phyloP scores from a whole-genome alignment of 73 alveolate species.

The Tetrahymena borealis region DNA sequence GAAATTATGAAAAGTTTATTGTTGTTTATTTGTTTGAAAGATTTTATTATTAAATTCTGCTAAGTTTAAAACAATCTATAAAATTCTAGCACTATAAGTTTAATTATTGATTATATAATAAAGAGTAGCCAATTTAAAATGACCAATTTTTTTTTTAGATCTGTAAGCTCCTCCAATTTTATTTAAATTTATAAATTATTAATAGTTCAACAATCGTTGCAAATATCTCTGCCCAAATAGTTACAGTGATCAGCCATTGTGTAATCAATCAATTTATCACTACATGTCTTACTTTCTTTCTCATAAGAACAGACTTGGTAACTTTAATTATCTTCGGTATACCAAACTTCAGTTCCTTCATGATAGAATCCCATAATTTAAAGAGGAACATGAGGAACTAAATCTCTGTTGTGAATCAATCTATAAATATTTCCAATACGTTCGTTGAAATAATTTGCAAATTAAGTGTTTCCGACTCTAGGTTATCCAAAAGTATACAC shows the following conservation, averaged over 20 bases:
- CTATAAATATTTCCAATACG: slow-evolving; percentile 15
- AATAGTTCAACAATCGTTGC: not conserved
- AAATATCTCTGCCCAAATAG: not conserved
- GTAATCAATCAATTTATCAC: not conserved
- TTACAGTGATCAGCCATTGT: not conserved
- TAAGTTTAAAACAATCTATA: too few species aligned
- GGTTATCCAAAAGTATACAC: slow-evolving; percentile 37
- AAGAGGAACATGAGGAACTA: slow-evolving; percentile 30
- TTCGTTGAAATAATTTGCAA: slow-evolving; percentile 20
- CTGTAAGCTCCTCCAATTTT: not conserved
- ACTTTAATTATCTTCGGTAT: not conserved
- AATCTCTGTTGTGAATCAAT: slow-evolving; percentile 28
- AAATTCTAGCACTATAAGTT: too few species aligned
- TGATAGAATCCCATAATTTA: slow-evolving; percentile 6
- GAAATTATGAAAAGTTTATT: too few species aligned
- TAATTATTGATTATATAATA: too few species aligned
- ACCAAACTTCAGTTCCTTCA: slow-evolving; percentile 40
- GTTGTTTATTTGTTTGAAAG: too few species aligned
- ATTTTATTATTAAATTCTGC: too few species aligned
- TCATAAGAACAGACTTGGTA: slow-evolving; percentile 2
- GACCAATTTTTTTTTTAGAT: too few species aligned
- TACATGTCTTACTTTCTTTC: not conserved
- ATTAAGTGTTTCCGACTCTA: slow-evolving; percentile 18
- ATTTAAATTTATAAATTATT: too few species aligned
- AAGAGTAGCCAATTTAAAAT: too few species aligned